Conservation (phyloP, 2,329 filamentous ascomycete genomes). For the Alternaria sp. region DNA sequence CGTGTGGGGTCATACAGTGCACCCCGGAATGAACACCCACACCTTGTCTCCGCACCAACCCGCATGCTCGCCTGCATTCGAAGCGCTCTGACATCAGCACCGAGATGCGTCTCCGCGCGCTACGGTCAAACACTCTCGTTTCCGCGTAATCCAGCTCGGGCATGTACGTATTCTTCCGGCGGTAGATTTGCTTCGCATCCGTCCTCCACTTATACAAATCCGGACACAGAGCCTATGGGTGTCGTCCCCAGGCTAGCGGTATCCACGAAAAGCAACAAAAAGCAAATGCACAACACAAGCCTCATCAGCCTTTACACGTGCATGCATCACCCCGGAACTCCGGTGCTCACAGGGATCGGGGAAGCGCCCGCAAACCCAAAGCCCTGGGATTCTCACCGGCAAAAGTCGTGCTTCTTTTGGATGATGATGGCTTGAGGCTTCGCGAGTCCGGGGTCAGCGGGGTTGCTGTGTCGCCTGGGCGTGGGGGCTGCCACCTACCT, state of each 20-base stretch:
- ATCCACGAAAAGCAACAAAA: constrained; percentile 20
- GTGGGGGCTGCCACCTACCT: constrained; percentile 22
- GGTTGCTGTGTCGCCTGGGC: constrained; percentile 11
- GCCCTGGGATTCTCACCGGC: constrained; percentile 24
- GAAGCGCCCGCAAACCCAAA: constrained; percentile 31
- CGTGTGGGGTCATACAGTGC: constrained; percentile 26
- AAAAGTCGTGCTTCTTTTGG: constrained; percentile 20
- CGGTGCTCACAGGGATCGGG: constrained; percentile 26
- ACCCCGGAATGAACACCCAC: constrained; percentile 24
- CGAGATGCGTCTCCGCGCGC: constrained; percentile 1
- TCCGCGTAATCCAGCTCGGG: constrained; percentile 10
- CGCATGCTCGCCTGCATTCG: constrained; percentile 1
- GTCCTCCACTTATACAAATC: constrained; percentile 9
- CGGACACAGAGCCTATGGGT: constrained; percentile 3
- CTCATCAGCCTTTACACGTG: constrained; percentile 17
- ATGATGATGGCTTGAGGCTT: constrained; percentile 15
- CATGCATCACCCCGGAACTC: constrained; percentile 14
- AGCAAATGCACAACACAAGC: constrained; percentile 17
- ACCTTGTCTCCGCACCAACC: constrained; percentile 9
- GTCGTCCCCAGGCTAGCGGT: constrained; percentile 22
- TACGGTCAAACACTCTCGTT: constrained; percentile 9
- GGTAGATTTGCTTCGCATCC: constrained; percentile 17
- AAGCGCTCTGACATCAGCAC: constrained; percentile 29
- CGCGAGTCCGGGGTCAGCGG: constrained; percentile 20
- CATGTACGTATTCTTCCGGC: constrained; percentile 17